Evolutionary conservation across 1,139 yeast genomes (phyloP), one percentile per base, ranked within the genome.

Genomic region (Hemisphaericaspora subhashii): DNA sequence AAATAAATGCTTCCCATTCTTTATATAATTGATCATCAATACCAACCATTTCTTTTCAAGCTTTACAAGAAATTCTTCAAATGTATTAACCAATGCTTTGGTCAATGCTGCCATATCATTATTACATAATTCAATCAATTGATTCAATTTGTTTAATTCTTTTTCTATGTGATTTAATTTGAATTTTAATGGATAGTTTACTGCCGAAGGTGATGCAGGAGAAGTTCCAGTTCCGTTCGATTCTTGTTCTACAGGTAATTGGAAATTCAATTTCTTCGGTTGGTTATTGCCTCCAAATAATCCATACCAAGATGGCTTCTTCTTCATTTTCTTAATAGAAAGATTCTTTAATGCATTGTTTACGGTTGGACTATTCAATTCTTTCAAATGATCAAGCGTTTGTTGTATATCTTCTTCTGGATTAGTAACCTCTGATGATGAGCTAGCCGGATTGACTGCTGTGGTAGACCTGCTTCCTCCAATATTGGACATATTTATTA

Each of bases 301-400:
- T 8, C 74, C 74, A 45, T 70, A 71, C 77, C 77, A 72, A 18
- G 72, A 65, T 37, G 72, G 60, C 41, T 67, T 63, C 44, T 68
- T 68, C 46, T 53, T 13, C 37, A 49, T 22, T 48, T 53, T 40
- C 51, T 55, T 45, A 44, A 53, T 50, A 47, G 60, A 61, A 34
- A 57, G 35, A 25, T 59, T 50, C 38, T 58, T 58, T 30, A 72
- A 61, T 12, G 76, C 72, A 37, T 60, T 60, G 33, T 58, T 56
- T 34, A 72, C 62, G 22, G 72, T 63, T 1, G 77, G 76, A 45
- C 74, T 68, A 43, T 69, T 64, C 31, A 70, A 57, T 21, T 61
- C 62, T 39, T 61, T 63, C 41, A 67, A 58, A 37, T 58, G 64
- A 26, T 53, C 54, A 21, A 62, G 47, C 34, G 53, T 51, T 11